Conservation (phyloP, 1,284 basidiomycete genomes). For the Amylostereum chailletii region DNA sequence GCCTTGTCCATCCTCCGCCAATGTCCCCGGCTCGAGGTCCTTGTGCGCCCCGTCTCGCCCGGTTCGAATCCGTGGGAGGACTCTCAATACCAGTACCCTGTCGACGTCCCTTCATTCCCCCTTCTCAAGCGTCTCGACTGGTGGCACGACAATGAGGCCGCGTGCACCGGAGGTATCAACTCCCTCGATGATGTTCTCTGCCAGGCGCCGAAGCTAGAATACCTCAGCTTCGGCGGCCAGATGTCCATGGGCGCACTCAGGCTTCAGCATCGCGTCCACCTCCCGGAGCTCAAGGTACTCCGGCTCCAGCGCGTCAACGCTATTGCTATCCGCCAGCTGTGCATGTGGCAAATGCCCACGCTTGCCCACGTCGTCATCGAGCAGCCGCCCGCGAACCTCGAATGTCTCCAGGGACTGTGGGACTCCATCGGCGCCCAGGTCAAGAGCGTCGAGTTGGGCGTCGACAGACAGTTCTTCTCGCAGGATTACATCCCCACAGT, state of each 20-base stretch:
- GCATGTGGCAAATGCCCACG: conserved; percentile 44
- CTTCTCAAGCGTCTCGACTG: conserved; percentile 59
- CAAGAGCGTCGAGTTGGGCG: conserved; percentile 47
- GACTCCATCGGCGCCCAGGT: conserved; percentile 41
- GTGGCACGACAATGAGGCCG: conserved; percentile 54
- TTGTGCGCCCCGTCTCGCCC: conserved; percentile 37
- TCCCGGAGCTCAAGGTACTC: conserved; percentile 40
- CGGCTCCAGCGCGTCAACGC: conserved; percentile 41
- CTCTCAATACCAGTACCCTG: conserved; percentile 46
- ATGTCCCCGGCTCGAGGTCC: conserved; percentile 44
- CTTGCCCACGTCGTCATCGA: conserved; percentile 41
- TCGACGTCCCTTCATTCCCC: conserved; percentile 31
- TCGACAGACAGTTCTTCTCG: conserved; percentile 40
- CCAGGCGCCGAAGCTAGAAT: conserved; percentile 44
- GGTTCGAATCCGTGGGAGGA: conserved; percentile 13
- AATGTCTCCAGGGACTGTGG: conserved; percentile 31
- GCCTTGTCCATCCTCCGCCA: conserved; percentile 34
- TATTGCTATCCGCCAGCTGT: conserved; percentile 39
- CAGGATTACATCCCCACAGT: conserved; percentile 37
- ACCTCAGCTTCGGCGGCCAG: conserved; percentile 49
- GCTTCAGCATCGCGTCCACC: conserved; percentile 15
- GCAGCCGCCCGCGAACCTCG: conserved; percentile 25
- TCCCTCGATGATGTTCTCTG: conserved; percentile 43
- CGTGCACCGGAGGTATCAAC: conserved; percentile 59
- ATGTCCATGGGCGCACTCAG: conserved; percentile 21